A percentile compares a stretch with the other conserved stretches of the same genome.
Evolutionary conservation across 139 green algal species (phyloP).

Genomic region (Zygnema circumcarinatum): DNA sequence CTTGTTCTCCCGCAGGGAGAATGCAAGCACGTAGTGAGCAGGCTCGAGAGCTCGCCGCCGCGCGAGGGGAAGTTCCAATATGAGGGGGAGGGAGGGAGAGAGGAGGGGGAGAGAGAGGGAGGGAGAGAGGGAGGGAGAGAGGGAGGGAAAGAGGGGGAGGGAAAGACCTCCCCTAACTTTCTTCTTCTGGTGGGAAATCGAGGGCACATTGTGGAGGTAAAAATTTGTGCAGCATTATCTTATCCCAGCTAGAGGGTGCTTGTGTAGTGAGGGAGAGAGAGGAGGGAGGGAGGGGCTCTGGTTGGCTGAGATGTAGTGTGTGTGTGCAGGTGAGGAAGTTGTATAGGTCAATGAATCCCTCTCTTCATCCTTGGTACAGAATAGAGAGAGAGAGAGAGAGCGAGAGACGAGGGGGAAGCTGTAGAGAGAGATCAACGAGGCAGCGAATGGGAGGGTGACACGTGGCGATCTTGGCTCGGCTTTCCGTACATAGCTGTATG

Average conservation of each 20-base stretch:
- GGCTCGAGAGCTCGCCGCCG: not conserved
- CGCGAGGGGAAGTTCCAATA: not conserved
- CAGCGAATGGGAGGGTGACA: not conserved
- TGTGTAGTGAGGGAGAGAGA: not conserved
- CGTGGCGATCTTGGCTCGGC: not conserved
- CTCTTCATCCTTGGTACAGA: not conserved
- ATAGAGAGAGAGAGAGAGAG: not conserved
- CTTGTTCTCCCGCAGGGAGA: conserved; percentile 1
- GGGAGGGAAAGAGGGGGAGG: not conserved
- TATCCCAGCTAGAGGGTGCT: not conserved
- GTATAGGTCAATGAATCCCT: no score
- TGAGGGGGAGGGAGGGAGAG: not conserved
- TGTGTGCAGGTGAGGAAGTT: not conserved
- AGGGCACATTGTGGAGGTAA: not conserved
- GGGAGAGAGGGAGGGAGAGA: not conserved
- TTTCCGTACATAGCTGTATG: not conserved
- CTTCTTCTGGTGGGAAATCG: not conserved
- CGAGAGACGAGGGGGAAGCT: not conserved
- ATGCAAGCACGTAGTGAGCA: conserved; percentile 25
- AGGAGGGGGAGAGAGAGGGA: not conserved
- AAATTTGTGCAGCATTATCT: not conserved
- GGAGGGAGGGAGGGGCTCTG: not conserved
- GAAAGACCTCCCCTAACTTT: not conserved
- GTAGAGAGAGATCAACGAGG: not conserved
- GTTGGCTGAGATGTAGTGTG: not conserved